A percentile compares a stretch with the other conserved stretches of the same genome.
phyloP scores from a whole-genome alignment of 2,329 filamentous ascomycete species.

The Cryphonectria japonica region DNA sequence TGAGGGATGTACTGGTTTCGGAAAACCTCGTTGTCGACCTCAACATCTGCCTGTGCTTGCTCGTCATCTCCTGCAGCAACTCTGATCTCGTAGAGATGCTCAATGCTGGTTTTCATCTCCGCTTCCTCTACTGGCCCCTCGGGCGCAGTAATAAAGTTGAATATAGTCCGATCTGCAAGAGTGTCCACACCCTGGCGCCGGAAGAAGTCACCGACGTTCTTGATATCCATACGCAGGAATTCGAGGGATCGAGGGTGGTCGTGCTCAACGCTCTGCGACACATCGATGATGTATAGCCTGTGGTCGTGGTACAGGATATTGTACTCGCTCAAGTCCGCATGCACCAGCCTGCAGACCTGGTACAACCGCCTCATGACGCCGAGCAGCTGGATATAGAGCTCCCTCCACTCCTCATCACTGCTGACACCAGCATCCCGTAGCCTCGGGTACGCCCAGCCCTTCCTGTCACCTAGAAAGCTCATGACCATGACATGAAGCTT shows the following conservation, averaged over 20 bases:
- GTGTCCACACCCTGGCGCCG: slow-evolving; percentile 80
- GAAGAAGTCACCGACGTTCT: slow-evolving; percentile 96
- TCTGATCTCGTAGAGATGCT: slow-evolving; percentile 67
- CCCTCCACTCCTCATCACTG: slow-evolving; percentile 73
- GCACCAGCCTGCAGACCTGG: slow-evolving; percentile 87
- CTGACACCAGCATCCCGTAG: slow-evolving; percentile 82
- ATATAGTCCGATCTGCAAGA: slow-evolving; percentile 77
- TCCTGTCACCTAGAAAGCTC: slow-evolving; percentile 86
- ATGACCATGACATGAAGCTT: slow-evolving; percentile 96
- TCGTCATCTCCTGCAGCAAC: slow-evolving; percentile 44
- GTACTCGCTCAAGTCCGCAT: slow-evolving; percentile 97
- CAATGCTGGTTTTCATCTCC: slow-evolving; percentile 63
- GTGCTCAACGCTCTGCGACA: slow-evolving; percentile 95
- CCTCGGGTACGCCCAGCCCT: slow-evolving; percentile 85
- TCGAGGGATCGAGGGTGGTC: slow-evolving; percentile 92
- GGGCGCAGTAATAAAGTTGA: slow-evolving; percentile 75
- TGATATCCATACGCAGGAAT: slow-evolving; percentile 97
- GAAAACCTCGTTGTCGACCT: slow-evolving; percentile 90
- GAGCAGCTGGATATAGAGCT: slow-evolving; percentile 80
- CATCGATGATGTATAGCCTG: slow-evolving; percentile 91
- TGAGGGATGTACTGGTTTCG: slow-evolving; percentile 96
- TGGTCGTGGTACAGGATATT: slow-evolving; percentile 89
- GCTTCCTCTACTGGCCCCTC: slow-evolving; percentile 65
- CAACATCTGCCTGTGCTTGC: slow-evolving; percentile 56
- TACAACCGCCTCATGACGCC: slow-evolving; percentile 92